Evolutionary conservation across 208 protist species (phyloP).

Genomic region (Leishmania aethiopica): DNA sequence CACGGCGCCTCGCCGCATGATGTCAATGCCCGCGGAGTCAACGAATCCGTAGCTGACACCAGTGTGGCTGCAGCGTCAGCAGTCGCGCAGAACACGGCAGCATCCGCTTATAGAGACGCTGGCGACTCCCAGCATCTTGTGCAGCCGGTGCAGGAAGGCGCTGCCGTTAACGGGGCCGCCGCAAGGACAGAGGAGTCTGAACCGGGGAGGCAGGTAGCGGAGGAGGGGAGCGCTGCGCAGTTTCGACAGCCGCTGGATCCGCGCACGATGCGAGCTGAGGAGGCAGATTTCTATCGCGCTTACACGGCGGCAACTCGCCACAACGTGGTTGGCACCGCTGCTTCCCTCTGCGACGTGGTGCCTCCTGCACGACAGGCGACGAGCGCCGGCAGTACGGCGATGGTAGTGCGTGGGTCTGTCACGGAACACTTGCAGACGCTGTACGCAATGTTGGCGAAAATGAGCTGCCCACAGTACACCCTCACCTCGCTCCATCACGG

Average conservation of each 20-base stretch:
- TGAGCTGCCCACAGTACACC: slow-evolving; percentile 88
- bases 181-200: neutral
- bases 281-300: slow-evolving; percentile 82
- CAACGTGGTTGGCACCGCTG: slow-evolving; percentile 10
- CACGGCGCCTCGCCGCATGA: slow-evolving; percentile 1
- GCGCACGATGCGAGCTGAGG: slow-evolving; percentile 38
- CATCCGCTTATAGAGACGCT: neutral
- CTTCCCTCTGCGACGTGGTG: slow-evolving; percentile 8
- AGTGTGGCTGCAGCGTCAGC: neutral
- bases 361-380: slow-evolving; percentile 4
- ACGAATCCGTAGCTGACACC: neutral
- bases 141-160: neutral
- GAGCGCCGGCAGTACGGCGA: neutral
- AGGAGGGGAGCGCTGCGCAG: neutral
- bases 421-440: slow-evolving; percentile 45
- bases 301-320: slow-evolving; percentile 50
- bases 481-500: slow-evolving; percentile 70
- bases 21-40: neutral
- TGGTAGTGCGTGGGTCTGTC: slow-evolving; percentile 31
- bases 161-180: neutral
- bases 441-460: slow-evolving; percentile 67
- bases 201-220: neutral
- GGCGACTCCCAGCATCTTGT: neutral
- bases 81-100: neutral
- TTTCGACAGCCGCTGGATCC: slow-evolving; percentile 22